Evolutionary conservation across 73 alveolate species (phyloP), one percentile per base, ranked within the genome.

Genomic region (Effrenium voratum): DNA sequence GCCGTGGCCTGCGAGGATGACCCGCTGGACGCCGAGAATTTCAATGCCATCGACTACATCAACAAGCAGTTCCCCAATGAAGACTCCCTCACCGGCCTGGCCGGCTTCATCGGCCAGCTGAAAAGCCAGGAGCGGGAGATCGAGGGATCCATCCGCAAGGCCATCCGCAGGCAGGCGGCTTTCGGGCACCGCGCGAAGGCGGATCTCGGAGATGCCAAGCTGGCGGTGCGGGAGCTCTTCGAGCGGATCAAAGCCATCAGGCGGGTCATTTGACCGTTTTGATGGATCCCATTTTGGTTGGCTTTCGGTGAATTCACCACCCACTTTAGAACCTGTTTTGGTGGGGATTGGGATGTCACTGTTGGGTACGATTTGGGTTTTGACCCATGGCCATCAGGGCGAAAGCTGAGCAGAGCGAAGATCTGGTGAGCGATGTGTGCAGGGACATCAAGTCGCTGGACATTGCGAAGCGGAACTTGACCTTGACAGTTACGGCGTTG

Each of bases 391-490:
- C 85, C 46, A 91, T 91, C 40, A 72, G 55, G 82, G 98, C 99
- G 60, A 99, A 99, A 76, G 99, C 99, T 34, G 99, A 99, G 79
- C 99, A 99, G 90, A 99, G 99, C 84, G 99, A 99, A 91, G 99
- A 99, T 28, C 99, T 99, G 96, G 99, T 99, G 82, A 94, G 99
- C 87, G 99, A 99, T 47, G 99, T 99, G 3, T 99, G 99, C 98
- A 93, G 99, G 75, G 99, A 99, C 70, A 99, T 99, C 85, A 98
- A 99, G 81, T 99, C 99, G 55, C 99, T 99, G 75, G 99, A 99
- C 90, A 93, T 93, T 98, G 99, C 99, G 36, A 99, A 99, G 99
- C 99, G 99, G 72, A 99, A 99, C 93, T 97, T 99, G 59, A 99
- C 99, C n/a, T 84, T 99, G 80, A 99, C 99, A 38, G 99, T 99